Conservation (phyloP, 768 basidiomycete species). For the Termitomyces sp. region DNA sequence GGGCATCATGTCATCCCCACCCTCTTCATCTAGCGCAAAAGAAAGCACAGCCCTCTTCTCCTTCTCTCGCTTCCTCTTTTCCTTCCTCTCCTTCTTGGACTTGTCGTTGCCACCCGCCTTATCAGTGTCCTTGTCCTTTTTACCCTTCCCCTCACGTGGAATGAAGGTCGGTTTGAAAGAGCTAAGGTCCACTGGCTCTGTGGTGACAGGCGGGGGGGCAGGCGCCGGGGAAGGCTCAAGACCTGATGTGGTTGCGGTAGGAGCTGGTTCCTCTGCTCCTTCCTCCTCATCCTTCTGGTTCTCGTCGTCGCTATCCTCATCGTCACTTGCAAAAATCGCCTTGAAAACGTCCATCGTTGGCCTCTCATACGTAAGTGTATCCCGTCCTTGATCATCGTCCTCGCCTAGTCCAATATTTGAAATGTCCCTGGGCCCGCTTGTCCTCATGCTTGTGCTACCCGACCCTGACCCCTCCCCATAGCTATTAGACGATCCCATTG, state of each 20-base stretch:
- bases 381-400: conserved; percentile 83
- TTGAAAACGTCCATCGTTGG: conserved; percentile 94
- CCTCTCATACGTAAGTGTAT: conserved; percentile 82
- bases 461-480: conserved; percentile 11
- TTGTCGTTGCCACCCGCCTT: conserved; percentile 42
- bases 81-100: conserved; percentile 25
- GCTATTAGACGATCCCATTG: conserved; percentile 4
- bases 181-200: conserved; percentile 42
- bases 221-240: conserved; percentile 8
- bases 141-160: conserved; percentile 48
- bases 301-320: conserved; percentile 80
- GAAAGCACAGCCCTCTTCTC: conserved; percentile 51
- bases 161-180: conserved; percentile 90
- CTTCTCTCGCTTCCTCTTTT: conserved; percentile 43
- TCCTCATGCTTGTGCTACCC: conserved; percentile 6
- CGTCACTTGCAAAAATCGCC: conserved; percentile 95
- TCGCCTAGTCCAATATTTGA: conserved; percentile 88
- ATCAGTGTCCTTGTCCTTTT: conserved; percentile 41
- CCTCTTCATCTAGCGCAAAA: conserved; percentile 72
- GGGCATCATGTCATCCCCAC: conserved; percentile 28
- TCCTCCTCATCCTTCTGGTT: conserved; percentile 28
- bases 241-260: conserved; percentile 11
- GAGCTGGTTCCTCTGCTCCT: conserved; percentile 15
- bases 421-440: conserved; percentile 50
- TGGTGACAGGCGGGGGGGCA: conserved; percentile 4